Conservation (phyloP, 176 grass and related monocot genomes). For the Cymbopogon citratus region DNA sequence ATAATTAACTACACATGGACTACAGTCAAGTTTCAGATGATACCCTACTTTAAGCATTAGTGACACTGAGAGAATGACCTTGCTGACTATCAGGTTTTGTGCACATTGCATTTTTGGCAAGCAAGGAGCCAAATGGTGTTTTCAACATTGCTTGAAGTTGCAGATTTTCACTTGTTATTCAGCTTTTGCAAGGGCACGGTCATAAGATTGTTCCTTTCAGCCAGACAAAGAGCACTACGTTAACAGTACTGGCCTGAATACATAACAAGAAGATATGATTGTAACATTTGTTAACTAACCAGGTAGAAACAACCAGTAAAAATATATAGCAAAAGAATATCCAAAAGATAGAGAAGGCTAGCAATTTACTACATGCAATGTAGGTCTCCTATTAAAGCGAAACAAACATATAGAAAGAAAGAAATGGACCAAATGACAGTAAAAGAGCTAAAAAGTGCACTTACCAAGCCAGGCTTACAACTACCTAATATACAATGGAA, state of each 20-base stretch:
- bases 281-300: neutral
- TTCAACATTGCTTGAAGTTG: neutral
- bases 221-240: neutral
- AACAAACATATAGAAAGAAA: neutral
- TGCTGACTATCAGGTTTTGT: neutral
- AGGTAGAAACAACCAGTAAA: neutral
- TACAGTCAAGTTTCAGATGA: neutral
- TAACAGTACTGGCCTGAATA: neutral
- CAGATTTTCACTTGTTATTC: neutral
- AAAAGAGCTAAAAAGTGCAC: neutral
- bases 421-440: neutral
- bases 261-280: neutral
- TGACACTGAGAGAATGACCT: neutral
- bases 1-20: neutral
- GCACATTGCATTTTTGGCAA: neutral
- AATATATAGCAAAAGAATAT: neutral
- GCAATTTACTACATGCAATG: neutral
- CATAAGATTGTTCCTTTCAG: neutral
- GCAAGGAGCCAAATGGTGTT: neutral
- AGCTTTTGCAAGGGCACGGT: neutral
- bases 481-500: neutral
- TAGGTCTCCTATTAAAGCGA: neutral
- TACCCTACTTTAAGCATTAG: neutral
- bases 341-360: neutral
- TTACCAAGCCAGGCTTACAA: neutral